Conservation (phyloP, 2,329 filamentous ascomycete genomes). For the Teratosphaeria destructans region DNA sequence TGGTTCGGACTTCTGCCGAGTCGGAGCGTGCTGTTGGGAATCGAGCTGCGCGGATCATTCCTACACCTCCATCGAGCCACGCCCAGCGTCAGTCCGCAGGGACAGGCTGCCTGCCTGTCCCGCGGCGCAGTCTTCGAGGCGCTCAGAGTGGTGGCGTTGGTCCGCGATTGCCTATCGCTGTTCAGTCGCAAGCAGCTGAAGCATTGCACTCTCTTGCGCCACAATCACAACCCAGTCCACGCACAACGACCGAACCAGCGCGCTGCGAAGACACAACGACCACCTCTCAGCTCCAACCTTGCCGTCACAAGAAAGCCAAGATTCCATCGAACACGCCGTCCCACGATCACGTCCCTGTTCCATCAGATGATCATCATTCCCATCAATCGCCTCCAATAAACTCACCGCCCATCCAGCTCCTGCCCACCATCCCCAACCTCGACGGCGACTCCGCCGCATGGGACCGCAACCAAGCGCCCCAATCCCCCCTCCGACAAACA, state of each 20-base stretch:
- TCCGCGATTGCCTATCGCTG: background rate
- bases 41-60: constrained; percentile 6
- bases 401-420: background rate
- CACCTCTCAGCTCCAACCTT: constrained; percentile 1
- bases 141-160: background rate
- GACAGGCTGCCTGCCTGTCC: background rate
- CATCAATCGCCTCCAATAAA: background rate
- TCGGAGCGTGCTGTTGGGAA: constrained; percentile 6
- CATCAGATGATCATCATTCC: background rate
- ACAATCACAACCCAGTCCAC: background rate
- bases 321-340: background rate
- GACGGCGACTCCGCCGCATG: background rate
- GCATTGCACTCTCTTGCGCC: background rate
- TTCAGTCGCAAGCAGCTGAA: constrained; percentile 4
- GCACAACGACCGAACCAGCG: background rate
- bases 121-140: background rate
- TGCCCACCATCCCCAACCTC: background rate
- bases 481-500: background rate
- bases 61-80: background rate
- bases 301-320: background rate
- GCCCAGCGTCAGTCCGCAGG: background rate
- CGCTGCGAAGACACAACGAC: background rate
- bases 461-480: background rate
- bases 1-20: background rate
- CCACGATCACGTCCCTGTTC: background rate